phyloP scores from a whole-genome alignment of 202 grass and related monocot species.

The Schoenoplectus tabernaemontani region DNA sequence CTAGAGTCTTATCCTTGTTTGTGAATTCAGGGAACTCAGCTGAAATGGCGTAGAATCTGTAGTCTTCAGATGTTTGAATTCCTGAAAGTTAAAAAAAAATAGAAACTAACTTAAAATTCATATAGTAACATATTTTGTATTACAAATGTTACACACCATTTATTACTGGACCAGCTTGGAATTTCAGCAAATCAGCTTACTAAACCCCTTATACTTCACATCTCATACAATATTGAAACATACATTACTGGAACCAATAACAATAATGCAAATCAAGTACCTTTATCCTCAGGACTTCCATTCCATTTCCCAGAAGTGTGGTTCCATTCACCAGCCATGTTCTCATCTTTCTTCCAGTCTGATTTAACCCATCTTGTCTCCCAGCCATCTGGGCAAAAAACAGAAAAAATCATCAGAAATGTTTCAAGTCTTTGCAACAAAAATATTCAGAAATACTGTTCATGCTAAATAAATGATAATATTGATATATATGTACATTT shows the following conservation, averaged over 20 bases:
- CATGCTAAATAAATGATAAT: constrained; percentile 13
- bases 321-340: constrained; percentile 68
- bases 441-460: neutral
- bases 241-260: neutral
- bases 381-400: constrained; percentile 57
- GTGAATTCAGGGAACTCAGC: constrained; percentile 62
- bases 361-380: constrained; percentile 79
- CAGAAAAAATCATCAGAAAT: constrained; percentile 9
- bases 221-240: neutral
- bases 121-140: neutral
- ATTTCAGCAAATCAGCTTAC: neutral
- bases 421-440: neutral
- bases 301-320: constrained; percentile 77
- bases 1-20: constrained; percentile 67
- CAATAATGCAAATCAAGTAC: constrained; percentile 22
- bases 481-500: constrained; percentile 13
- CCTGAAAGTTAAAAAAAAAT: constrained; percentile 29
- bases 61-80: constrained; percentile 65
- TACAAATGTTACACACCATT: neutral
- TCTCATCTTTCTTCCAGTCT: constrained; percentile 73
- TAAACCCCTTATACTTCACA: neutral
- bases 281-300: constrained; percentile 73
- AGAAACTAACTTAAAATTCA: neutral
- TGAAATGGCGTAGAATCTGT: constrained; percentile 81
- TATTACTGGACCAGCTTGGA: neutral